Evolutionary conservation across 2,329 filamentous ascomycete genomes (phyloP), one percentile per base, ranked within the genome.

Genomic region (Cladosporium sp.): DNA sequence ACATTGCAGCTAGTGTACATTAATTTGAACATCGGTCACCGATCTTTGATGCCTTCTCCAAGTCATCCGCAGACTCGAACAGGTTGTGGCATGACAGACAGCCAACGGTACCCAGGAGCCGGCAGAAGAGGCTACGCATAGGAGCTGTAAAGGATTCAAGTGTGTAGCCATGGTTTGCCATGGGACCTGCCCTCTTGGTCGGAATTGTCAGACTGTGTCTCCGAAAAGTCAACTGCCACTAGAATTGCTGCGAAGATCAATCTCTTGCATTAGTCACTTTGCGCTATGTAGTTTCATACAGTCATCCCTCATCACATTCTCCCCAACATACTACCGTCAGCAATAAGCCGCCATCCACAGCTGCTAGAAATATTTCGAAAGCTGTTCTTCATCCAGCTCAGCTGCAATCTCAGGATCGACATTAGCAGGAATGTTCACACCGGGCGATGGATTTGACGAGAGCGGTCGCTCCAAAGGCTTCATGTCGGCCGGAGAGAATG

Each of bases 341-440:
- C n/a, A 28, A 14, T 8, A 54, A 32, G 16, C 51, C 30, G 18
- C 18, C 39, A 5, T 46, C 0, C 8, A 54, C 13, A 21, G 1
- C 7, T 23, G 26, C 21, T 46, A 65, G 16, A 65, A 65, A 25
- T 65, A 65, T 56, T 65, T 65, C 34, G 43, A 32, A 6, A 59
- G 48, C 46, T 65, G 63, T 16, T 65, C 63, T 7, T 58, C 54
- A 18, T 59, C 63, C 21, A 65, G 26, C 46, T 65, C 54, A 28
- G 63, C 63, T 21, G 63, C 63, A 39, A 65, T 58, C 46, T 58
- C 63, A 32, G 63, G 63, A 59, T 65, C 63, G 18, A 65, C 57
- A 25, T 59, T 53, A 14, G 34, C 49, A 10, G 60, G 60, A 30
- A 63, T 26, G 30, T 65, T 58, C 26, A 59, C 63, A 10, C 54